A percentile compares a stretch with the other conserved stretches of the same genome.
Conservation (phyloP, 2,329 filamentous ascomycete genomes). For the Trichoderma simmonsii region DNA sequence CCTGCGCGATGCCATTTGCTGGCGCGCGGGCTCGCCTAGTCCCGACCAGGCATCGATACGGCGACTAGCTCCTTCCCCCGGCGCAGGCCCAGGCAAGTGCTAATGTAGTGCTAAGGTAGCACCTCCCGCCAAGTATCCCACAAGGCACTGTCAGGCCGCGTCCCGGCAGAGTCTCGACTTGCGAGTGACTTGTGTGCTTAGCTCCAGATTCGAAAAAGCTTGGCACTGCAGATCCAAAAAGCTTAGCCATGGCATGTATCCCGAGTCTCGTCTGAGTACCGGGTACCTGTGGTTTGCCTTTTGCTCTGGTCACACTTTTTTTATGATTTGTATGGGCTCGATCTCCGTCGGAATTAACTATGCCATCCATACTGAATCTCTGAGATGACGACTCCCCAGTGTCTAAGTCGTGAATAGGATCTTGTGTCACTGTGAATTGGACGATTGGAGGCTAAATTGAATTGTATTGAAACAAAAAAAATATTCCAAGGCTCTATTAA, state of each 20-base stretch:
- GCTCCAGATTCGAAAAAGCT: slow-evolving; percentile 18
- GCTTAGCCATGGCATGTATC: neutral
- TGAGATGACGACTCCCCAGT: neutral
- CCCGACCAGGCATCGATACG: neutral
- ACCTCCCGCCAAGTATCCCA: neutral
- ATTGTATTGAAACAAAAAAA: neutral
- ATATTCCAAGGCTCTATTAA: neutral
- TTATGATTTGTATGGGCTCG: neutral
- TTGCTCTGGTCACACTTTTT: neutral
- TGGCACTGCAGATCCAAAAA: slow-evolving; percentile 15
- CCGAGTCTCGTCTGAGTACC: neutral
- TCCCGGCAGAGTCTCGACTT: neutral
- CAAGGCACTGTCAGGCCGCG: neutral
- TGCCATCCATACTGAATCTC: neutral
- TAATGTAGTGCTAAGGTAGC: neutral
- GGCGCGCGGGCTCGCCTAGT: neutral
- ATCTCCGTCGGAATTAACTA: neutral
- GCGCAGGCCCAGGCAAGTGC: neutral
- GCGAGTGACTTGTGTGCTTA: neutral
- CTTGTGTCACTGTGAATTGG: neutral
- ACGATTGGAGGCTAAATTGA: neutral
- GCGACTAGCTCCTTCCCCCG: neutral
- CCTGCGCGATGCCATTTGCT: neutral
- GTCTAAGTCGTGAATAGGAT: neutral
- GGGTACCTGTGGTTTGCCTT: neutral